Evolutionary conservation across 2,329 filamentous ascomycete genomes (phyloP).

Genomic region (Magnaporthiopsis incrustans): DNA sequence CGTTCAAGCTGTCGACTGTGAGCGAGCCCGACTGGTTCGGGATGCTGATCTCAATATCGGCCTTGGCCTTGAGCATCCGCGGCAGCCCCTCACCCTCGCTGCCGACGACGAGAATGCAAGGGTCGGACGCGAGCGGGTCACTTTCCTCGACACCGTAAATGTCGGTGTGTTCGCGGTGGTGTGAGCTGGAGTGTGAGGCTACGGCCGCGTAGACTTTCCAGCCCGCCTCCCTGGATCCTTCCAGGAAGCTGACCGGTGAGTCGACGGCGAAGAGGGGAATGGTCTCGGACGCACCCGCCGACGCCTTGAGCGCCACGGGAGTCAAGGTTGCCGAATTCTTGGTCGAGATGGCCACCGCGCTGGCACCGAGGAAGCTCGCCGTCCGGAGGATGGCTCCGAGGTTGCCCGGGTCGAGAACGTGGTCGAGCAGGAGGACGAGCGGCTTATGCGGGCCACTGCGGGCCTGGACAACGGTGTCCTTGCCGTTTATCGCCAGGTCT

Average conservation of each 20-base stretch:
- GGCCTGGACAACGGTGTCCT: constrained; percentile 37
- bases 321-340: constrained; percentile 67
- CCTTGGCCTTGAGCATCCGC: constrained; percentile 53
- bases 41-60: constrained; percentile 62
- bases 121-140: constrained; percentile 48
- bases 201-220: constrained; percentile 82
- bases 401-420: constrained; percentile 80
- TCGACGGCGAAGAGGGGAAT: constrained; percentile 64
- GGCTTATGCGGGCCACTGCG: constrained; percentile 48
- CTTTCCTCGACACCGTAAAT: constrained; percentile 38
- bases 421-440: constrained; percentile 65
- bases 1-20: constrained; percentile 84
- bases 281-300: constrained; percentile 78
- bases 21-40: constrained; percentile 40
- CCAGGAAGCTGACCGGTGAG: constrained; percentile 62
- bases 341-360: constrained; percentile 70
- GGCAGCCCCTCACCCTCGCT: constrained; percentile 71
- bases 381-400: constrained; percentile 83
- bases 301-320: constrained; percentile 75
- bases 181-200: constrained; percentile 31
- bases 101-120: constrained; percentile 75
- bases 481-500: constrained; percentile 67
- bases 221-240: constrained; percentile 57
- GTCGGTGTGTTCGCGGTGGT: constrained; percentile 35
- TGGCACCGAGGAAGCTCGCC: constrained; percentile 83